These are phyloP conservation scores for Fonsecaea multimorphosa DNA, from an alignment of 2,329 filamentous ascomycete genomes.

Conservation along the genomic window DNA sequence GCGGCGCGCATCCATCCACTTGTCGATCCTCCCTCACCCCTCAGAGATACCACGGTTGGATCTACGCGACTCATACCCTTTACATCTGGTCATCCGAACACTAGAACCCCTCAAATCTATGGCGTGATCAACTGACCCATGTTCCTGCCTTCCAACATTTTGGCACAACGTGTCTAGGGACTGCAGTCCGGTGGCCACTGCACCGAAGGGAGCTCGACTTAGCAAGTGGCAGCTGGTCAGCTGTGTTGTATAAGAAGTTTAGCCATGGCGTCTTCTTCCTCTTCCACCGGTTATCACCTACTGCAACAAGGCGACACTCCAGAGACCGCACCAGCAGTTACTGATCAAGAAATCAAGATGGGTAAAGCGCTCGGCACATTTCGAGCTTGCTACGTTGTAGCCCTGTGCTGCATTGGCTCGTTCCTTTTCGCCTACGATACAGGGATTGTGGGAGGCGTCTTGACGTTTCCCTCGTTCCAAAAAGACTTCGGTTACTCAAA, in stretches of 20 bases:
- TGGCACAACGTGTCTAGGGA: not conserved
- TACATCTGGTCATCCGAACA: slow-evolving; percentile 9
- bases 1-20: slow-evolving; percentile 9
- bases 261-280: slow-evolving; percentile 30
- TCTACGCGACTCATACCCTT: slow-evolving; percentile 17
- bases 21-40: not conserved
- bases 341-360: slow-evolving; percentile 38
- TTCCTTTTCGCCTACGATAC: slow-evolving; percentile 53
- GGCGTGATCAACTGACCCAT: slow-evolving; percentile 8
- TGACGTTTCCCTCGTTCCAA: slow-evolving; percentile 53
- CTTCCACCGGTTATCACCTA: slow-evolving; percentile 27
- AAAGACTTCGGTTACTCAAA: slow-evolving; percentile 52
- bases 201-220: not conserved
- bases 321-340: slow-evolving; percentile 11
- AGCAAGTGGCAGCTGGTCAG: not conserved
- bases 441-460: slow-evolving; percentile 54
- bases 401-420: slow-evolving; percentile 48
- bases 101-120: slow-evolving; percentile 10
- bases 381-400: slow-evolving; percentile 47
- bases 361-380: slow-evolving; percentile 46
- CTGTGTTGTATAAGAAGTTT: slow-evolving; percentile 1
- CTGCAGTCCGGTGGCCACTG: slow-evolving; percentile 12
- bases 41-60: not conserved
- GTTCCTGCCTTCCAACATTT: slow-evolving; percentile 5
- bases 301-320: slow-evolving; percentile 27